These are phyloP conservation scores for Fragosphaeria purpurea DNA, from an alignment of 2,329 filamentous ascomycete species.

Conservation along the genomic window DNA sequence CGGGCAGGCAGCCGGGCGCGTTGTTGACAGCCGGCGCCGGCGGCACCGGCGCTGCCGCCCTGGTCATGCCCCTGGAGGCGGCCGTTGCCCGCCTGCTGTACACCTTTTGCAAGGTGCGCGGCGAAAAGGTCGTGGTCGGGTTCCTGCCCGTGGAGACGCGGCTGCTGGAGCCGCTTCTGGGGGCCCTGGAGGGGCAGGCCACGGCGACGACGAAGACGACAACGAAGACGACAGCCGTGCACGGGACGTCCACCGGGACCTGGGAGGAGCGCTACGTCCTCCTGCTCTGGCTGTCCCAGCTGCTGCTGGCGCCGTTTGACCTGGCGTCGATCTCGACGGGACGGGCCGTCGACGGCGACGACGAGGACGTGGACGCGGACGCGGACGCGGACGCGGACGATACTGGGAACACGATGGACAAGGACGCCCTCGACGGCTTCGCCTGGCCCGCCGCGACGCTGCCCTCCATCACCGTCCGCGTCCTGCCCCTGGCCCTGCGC, in stretches of 20 bases:
- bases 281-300: constrained; percentile 76
- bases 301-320: constrained; percentile 82
- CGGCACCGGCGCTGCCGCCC: constrained; percentile 21
- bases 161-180: constrained; percentile 71
- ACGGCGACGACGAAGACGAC: constrained; percentile 3
- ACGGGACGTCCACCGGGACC: constrained; percentile 18
- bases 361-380: constrained; percentile 2
- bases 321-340: constrained; percentile 68
- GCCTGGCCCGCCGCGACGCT: constrained; percentile 44
- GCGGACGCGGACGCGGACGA: constrained; percentile 33
- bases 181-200: constrained; percentile 57
- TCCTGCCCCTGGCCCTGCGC: constrained; percentile 60
- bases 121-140: constrained; percentile 81
- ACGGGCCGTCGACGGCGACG: constrained; percentile 4
- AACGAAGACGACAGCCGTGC: not conserved
- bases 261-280: constrained; percentile 90
- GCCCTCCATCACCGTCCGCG: constrained; percentile 59
- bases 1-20: constrained; percentile 11
- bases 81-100: constrained; percentile 77
- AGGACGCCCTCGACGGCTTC: constrained; percentile 36
- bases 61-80: constrained; percentile 48
- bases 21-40: not conserved
- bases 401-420: constrained; percentile 18
- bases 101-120: constrained; percentile 86
- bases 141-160: constrained; percentile 86